Evolutionary conservation across 108 stramenopile genomes (phyloP), one percentile per base, ranked within the genome.

Genomic region (Cyclotella distinguenda): DNA sequence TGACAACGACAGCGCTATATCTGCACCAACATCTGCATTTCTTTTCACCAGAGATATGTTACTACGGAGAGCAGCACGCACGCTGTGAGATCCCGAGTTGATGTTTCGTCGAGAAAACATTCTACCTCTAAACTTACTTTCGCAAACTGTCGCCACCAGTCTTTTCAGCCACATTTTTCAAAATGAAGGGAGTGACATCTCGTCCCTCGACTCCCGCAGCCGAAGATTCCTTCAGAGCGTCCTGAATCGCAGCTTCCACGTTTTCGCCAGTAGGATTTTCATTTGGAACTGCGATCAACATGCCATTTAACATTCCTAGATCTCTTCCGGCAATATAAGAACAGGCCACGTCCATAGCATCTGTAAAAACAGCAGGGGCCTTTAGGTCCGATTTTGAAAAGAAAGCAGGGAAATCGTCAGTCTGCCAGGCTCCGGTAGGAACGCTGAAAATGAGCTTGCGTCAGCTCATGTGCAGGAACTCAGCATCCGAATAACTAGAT

Each of bases 321-420:
- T 78, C 63, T 30, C 72, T 53, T 4, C 86, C 66, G 8, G 83
- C 61, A 32, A 52, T 57, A 46, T 86, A 85, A 16, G 87, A 79
- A 26, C 47, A 51, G 5, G 98, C 98, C 10, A 97, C 87, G 26
- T 88, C 83, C 34, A 60, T 68, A 12, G 93, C 77, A 63, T 52
- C 61, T 55, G 93, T 85, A 21, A 91, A 81, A 32, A 86, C 78
- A 0, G 65, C 63, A 18, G 94, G 95, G 16, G 84, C 50, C 33
- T 52, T 61, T 0, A 89, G 79, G 26, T 87, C 86, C 1, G 86
- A 89, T 10, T 61, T 23, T n/a, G 94, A 96, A 73, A 99, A 97
- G 64, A 99, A 99, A 6, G 97, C 96, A 11, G 99, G 97, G 68
- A 99, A 98, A 28, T 94, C 90, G 59, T 93, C 82, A 2, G 83